phyloP scores from a whole-genome alignment of 371 early-diverging fungal genomes.

The Basidiobolus meristosporus region DNA sequence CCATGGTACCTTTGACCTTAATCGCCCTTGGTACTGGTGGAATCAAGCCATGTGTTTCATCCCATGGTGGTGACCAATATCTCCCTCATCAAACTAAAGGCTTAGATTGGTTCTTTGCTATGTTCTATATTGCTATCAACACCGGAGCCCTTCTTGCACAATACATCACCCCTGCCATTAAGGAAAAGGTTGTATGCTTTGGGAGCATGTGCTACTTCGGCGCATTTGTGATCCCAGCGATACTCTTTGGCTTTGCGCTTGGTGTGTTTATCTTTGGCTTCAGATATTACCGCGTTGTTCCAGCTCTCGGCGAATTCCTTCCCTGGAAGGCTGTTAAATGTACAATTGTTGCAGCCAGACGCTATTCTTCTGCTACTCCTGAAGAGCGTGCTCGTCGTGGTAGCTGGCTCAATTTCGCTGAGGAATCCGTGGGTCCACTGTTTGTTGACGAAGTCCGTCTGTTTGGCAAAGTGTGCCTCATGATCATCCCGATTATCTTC shows the following conservation, averaged over 20 bases:
- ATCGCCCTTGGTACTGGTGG: too few relatives aligned
- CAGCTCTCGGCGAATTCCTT: conserved; percentile 17
- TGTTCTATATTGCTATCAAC: conserved; percentile 1
- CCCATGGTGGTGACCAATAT: conserved; percentile 38
- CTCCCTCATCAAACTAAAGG: neutral
- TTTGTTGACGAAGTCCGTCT: conserved; percentile 20
- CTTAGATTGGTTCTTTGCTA: neutral
- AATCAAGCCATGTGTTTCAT: too few relatives aligned
- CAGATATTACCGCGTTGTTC: conserved; percentile 16
- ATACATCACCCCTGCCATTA: neutral
- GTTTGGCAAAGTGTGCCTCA: conserved; percentile 14
- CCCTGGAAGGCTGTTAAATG: too few relatives aligned
- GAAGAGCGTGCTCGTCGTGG: conserved; percentile 9
- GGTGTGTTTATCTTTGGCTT: conserved; percentile 6
- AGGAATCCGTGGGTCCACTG: conserved; percentile 12
- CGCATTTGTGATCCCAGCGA: conserved; percentile 1
- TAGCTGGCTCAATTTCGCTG: conserved; percentile 13
- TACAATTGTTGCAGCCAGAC: conserved; percentile 5
- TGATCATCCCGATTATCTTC: conserved; percentile 18
- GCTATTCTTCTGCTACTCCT: conserved; percentile 3
- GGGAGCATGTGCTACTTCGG: conserved; percentile 1
- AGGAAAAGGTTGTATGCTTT: neutral
- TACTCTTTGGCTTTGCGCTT: conserved; percentile 1
- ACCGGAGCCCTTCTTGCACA: neutral
- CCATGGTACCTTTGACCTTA: conserved; percentile 14